phyloP scores from a whole-genome alignment of 768 basidiomycete genomes.

The Trametes cubensis region DNA sequence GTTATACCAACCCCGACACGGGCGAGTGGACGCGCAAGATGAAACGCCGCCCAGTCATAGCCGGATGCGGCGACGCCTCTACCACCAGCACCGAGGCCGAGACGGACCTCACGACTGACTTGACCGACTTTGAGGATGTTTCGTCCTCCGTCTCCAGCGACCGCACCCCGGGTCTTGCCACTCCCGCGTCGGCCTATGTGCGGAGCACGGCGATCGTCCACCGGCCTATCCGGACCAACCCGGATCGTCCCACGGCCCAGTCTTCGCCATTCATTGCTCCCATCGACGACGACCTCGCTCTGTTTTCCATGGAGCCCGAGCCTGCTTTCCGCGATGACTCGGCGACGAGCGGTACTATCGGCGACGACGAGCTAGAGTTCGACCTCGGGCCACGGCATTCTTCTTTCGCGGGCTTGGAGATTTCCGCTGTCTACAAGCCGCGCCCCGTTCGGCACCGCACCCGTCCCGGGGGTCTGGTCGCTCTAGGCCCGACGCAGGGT shows the following conservation, averaged over 20 bases:
- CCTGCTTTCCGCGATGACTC: conserved; percentile 37
- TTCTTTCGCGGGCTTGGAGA: conserved; percentile 61
- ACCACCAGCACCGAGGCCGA: conserved; percentile 43
- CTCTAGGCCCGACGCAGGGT: conserved; percentile 16
- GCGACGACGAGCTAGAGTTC: conserved; percentile 17
- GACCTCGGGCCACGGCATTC: conserved; percentile 17
- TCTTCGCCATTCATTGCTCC: conserved; percentile 30
- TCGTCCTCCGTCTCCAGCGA: conserved; percentile 18
- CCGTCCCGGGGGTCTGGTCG: conserved; percentile 29
- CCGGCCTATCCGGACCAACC: conserved; percentile 33
- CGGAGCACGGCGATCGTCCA: conserved; percentile 16
- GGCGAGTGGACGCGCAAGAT: conserved; percentile 40
- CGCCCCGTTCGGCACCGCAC: conserved; percentile 57
- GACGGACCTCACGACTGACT: conserved; percentile 42
- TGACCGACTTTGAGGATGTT: conserved; percentile 42
- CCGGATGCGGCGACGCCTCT: background rate
- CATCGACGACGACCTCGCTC: conserved; percentile 36
- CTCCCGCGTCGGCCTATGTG: background rate
- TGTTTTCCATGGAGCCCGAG: conserved; percentile 54
- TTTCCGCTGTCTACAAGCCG: conserved; percentile 73
- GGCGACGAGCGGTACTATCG: conserved; percentile 25
- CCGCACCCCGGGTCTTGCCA: conserved; percentile 15
- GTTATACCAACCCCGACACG: conserved; percentile 39
- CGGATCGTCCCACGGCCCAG: conserved; percentile 27
- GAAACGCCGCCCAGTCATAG: conserved; percentile 17